Percentiles rank a stretch among this genome's conserved stretches.
phyloP scores from a whole-genome alignment of 2,329 filamentous ascomycete species.

The Ceratocystis alfenasii region DNA sequence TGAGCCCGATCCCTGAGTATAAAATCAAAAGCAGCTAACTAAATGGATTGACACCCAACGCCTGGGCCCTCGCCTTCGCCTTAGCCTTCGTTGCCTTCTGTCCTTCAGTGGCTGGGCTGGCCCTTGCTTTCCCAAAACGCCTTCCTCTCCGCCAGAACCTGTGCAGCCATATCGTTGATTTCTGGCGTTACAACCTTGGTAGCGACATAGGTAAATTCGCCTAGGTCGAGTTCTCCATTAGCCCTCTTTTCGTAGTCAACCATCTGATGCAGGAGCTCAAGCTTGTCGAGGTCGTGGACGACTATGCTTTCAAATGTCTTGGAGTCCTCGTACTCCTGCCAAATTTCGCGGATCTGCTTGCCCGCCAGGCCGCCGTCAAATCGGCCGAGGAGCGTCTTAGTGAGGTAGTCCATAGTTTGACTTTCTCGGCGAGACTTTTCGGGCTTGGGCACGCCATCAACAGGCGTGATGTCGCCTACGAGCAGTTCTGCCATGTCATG shows the following conservation, averaged over 20 bases:
- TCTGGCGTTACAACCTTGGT: conserved; percentile 61
- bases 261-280: conserved; percentile 91
- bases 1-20: no score
- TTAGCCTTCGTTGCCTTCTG: conserved; percentile 27
- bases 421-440: conserved; percentile 85
- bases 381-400: conserved; percentile 55
- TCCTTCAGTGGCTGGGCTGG: conserved; percentile 1
- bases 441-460: conserved; percentile 69
- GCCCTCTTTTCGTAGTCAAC: conserved; percentile 79
- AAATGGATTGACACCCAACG: no score
- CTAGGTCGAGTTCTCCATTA: conserved; percentile 56
- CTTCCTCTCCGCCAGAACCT: conserved; percentile 64
- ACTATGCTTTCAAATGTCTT: conserved; percentile 74
- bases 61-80: conserved; percentile 28
- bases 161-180: conserved; percentile 65
- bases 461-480: conserved; percentile 92
- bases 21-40: no score
- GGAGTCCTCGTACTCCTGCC: conserved; percentile 91
- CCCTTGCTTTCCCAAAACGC: conserved; percentile 52
- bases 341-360: conserved; percentile 61
- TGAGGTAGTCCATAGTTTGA: conserved; percentile 85
- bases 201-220: conserved; percentile 76
- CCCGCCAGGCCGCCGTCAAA: conserved; percentile 61
- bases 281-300: conserved; percentile 95
- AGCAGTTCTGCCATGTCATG: conserved; percentile 96